Evolutionary conservation across 2,329 filamentous ascomycete genomes (phyloP).

Genomic region (Chaetomiaceae sp.): DNA sequence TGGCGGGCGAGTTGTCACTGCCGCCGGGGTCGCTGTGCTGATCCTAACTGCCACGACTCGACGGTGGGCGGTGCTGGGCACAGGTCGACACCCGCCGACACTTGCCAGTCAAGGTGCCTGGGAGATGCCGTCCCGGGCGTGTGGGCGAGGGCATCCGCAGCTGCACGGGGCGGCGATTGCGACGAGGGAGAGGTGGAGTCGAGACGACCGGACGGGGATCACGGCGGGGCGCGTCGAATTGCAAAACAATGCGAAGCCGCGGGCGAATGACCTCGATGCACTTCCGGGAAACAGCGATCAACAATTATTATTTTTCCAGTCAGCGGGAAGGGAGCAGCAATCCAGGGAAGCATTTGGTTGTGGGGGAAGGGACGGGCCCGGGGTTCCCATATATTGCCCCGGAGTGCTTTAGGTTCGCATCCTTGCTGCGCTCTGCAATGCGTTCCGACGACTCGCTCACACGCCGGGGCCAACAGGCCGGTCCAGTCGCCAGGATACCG

Average conservation of each 20-base stretch:
- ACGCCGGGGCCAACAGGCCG: conserved; percentile 10
- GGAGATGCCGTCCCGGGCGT: conserved; percentile 11
- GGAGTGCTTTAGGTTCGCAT: conserved; percentile 17
- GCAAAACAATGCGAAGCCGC: not conserved
- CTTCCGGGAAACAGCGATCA: conserved; percentile 3
- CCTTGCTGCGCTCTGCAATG: conserved; percentile 20
- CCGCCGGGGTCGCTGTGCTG: not conserved
- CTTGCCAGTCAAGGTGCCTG: conserved; percentile 9
- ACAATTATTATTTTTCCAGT: not conserved
- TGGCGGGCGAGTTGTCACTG: conserved; percentile 16
- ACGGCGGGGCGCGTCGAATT: conserved; percentile 1
- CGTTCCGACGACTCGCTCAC: conserved; percentile 4
- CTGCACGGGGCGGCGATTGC: not conserved
- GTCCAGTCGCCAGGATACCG: conserved; percentile 14
- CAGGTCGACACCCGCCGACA: conserved; percentile 9
- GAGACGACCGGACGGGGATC: not conserved
- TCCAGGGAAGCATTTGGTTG: conserved; percentile 8
- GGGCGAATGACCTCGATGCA: not conserved
- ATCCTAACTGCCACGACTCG: not conserved
- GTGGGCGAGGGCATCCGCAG: conserved; percentile 14
- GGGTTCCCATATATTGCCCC: conserved; percentile 18
- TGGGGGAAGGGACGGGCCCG: conserved; percentile 15
- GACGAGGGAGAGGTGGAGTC: not conserved
- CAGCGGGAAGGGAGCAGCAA: conserved; percentile 7
- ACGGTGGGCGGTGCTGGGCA: not conserved